A percentile compares a stretch with the other conserved stretches of the same genome.
Conservation (phyloP, 2,329 filamentous ascomycete genomes). For the Rhynchosporium graminicola region DNA sequence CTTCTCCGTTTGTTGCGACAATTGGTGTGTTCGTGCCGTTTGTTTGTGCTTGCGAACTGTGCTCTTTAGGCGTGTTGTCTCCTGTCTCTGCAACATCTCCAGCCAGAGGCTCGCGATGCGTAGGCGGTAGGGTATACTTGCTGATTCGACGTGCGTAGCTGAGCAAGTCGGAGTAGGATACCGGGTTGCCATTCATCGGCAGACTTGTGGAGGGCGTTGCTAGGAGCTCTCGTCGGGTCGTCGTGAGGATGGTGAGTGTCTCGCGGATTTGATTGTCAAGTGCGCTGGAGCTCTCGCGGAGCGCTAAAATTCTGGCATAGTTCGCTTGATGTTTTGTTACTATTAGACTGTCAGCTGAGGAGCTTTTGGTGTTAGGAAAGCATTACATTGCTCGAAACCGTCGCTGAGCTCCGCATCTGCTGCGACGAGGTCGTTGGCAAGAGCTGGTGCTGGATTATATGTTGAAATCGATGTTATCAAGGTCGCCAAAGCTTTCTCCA, state of each 20-base stretch:
- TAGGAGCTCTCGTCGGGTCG: slow-evolving; percentile 71
- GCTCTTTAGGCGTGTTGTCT: slow-evolving; percentile 31
- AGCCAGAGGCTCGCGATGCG: slow-evolving; percentile 32
- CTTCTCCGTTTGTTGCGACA: slow-evolving; percentile 31
- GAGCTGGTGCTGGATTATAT: slow-evolving; percentile 72
- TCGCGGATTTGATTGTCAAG: slow-evolving; percentile 74
- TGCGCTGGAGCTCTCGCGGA: slow-evolving; percentile 64
- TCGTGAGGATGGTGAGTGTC: slow-evolving; percentile 68
- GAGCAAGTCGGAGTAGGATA: slow-evolving; percentile 74
- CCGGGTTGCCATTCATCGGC: slow-evolving; percentile 51
- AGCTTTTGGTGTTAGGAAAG: not conserved
- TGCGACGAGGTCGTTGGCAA: slow-evolving; percentile 67
- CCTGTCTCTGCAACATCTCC: slow-evolving; percentile 17
- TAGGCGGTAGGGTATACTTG: slow-evolving; percentile 69
- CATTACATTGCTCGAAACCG: slow-evolving; percentile 64
- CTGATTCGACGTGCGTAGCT: slow-evolving; percentile 78
- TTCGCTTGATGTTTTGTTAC: slow-evolving; percentile 77
- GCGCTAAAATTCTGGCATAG: slow-evolving; percentile 63
- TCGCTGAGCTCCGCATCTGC: slow-evolving; percentile 69
- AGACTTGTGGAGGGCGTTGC: slow-evolving; percentile 60
- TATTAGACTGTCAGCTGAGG: slow-evolving; percentile 38
- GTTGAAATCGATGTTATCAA: slow-evolving; percentile 80
- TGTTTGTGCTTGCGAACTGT: slow-evolving; percentile 30
- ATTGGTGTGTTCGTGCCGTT: slow-evolving; percentile 37
- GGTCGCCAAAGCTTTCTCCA: slow-evolving; percentile 66